A percentile compares a stretch with the other conserved stretches of the same genome.
Conservation (phyloP, 2,329 filamentous ascomycete genomes). For the Colletotrichum camelliae region DNA sequence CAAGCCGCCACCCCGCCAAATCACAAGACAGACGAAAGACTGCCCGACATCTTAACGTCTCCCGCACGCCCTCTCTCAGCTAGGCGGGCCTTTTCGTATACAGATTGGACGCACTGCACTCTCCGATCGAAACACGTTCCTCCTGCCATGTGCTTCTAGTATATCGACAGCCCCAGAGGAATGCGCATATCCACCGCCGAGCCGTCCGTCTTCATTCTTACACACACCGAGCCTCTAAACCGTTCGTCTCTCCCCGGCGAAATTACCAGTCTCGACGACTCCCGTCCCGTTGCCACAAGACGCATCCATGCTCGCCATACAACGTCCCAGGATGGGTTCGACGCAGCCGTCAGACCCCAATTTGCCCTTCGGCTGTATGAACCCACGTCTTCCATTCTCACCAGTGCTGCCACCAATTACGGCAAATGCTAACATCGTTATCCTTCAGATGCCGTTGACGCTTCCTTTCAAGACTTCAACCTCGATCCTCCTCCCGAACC, state of each 20-base stretch:
- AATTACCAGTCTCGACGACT: slow-evolving; percentile 6
- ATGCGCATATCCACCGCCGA: slow-evolving; percentile 13
- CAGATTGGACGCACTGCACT: neutral
- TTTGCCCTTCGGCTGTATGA: slow-evolving; percentile 73
- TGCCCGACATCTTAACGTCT: neutral
- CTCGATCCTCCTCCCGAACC: slow-evolving; percentile 66
- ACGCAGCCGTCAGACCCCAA: slow-evolving; percentile 60
- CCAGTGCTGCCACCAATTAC: neutral
- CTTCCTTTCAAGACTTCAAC: slow-evolving; percentile 47
- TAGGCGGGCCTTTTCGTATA: neutral
- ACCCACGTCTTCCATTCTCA: slow-evolving; percentile 5
- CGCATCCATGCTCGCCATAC: slow-evolving; percentile 63
- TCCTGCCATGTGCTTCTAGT: slow-evolving; percentile 12
- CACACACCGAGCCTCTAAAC: neutral
- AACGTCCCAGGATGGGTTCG: slow-evolving; percentile 65
- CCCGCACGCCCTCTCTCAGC: neutral
- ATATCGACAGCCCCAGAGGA: slow-evolving; percentile 19
- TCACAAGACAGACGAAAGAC: slow-evolving; percentile 18
- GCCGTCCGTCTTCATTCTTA: slow-evolving; percentile 12
- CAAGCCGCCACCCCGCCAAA: slow-evolving; percentile 17
- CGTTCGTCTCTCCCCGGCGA: neutral
- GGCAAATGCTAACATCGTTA: neutral
- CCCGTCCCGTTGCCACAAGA: slow-evolving; percentile 26
- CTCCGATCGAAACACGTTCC: slow-evolving; percentile 3
- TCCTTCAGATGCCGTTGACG: slow-evolving; percentile 50